These are phyloP conservation scores for Penicillium antarcticum DNA, from an alignment of 495 filamentous ascomycete genomes.

Conservation along the genomic window DNA sequence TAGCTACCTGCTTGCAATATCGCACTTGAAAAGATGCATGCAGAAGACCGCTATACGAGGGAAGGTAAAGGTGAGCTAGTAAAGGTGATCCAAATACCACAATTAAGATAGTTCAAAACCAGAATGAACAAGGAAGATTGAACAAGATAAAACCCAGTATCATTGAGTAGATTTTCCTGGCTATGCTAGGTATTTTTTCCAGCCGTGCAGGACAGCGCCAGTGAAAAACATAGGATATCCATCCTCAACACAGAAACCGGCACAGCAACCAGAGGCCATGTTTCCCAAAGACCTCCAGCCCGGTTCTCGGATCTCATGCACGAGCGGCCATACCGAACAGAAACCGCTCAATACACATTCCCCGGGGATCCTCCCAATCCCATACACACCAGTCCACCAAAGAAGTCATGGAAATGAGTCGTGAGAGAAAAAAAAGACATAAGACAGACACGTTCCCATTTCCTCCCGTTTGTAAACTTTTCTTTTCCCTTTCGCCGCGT, in stretches of 20 bases:
- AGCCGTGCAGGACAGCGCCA: constrained; percentile 30
- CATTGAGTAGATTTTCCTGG: constrained; percentile 36
- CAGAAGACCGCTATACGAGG: no score
- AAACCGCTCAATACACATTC: constrained; percentile 22
- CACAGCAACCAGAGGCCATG: constrained; percentile 13
- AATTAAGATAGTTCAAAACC: background rate
- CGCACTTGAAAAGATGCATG: no score
- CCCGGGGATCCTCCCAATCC: constrained; percentile 16
- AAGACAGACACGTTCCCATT: constrained; percentile 20
- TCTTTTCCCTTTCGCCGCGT: constrained; percentile 19
- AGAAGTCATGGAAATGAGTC: constrained; percentile 28
- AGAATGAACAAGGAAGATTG: constrained; percentile 2
- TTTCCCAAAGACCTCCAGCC: constrained; percentile 16
- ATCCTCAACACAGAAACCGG: constrained; percentile 26
- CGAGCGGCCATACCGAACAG: constrained; percentile 11
- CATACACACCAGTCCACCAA: constrained; percentile 15
- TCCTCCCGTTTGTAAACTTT: constrained; percentile 16
- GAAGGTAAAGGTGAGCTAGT: no score
- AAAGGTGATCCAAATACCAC: background rate
- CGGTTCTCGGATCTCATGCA: constrained; percentile 17
- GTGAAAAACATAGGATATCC: constrained; percentile 28
- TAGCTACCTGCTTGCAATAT: no score
- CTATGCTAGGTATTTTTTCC: constrained; percentile 37
- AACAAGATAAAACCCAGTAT: constrained; percentile 33
- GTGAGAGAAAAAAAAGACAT: constrained; percentile 18